These are phyloP conservation scores for Phytophthora agathidicida DNA, from an alignment of 352 stramenopile species.

Conservation along the genomic window DNA sequence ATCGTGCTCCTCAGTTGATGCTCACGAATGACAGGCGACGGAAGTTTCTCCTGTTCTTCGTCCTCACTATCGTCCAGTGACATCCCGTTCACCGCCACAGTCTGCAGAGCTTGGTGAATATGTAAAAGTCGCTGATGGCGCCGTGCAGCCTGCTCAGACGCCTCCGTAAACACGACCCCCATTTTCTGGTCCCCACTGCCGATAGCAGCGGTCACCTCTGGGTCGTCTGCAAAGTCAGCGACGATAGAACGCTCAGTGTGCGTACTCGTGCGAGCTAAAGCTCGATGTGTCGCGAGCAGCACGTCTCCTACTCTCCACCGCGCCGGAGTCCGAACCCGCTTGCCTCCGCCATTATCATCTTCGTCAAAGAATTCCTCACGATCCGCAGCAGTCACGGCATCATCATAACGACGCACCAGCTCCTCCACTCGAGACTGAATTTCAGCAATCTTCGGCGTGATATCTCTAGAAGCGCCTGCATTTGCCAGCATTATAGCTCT, in stretches of 20 bases:
- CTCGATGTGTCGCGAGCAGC: slow-evolving; percentile 64
- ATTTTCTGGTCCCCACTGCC: slow-evolving; percentile 43
- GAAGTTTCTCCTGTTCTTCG: slow-evolving; percentile 13
- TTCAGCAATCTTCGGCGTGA: slow-evolving; percentile 59
- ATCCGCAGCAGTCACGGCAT: slow-evolving; percentile 30
- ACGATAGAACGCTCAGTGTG: slow-evolving; percentile 60
- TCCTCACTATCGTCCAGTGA: slow-evolving; percentile 8
- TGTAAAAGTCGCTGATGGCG: slow-evolving; percentile 27
- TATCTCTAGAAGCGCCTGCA: neutral
- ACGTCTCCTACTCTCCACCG: slow-evolving; percentile 72
- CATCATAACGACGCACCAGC: slow-evolving; percentile 72
- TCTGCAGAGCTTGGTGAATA: slow-evolving; percentile 57
- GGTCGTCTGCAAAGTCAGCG: slow-evolving; percentile 60
- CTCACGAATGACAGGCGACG: slow-evolving; percentile 23
- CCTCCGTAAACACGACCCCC: slow-evolving; percentile 39
- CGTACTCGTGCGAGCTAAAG: slow-evolving; percentile 59
- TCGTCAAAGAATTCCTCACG: slow-evolving; percentile 32
- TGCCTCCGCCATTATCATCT: slow-evolving; percentile 29
- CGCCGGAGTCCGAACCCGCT: slow-evolving; percentile 32
- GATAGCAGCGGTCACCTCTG: slow-evolving; percentile 48
- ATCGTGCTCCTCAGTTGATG: slow-evolving; percentile 57
- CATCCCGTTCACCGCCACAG: slow-evolving; percentile 28
- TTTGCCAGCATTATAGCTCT: slow-evolving; percentile 20
- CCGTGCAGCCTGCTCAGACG: slow-evolving; percentile 36
- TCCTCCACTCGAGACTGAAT: slow-evolving; percentile 76